A percentile compares a stretch with the other conserved stretches of the same genome.
Conservation (phyloP, 2,329 filamentous ascomycete species). For the Botrytis paeoniae region DNA sequence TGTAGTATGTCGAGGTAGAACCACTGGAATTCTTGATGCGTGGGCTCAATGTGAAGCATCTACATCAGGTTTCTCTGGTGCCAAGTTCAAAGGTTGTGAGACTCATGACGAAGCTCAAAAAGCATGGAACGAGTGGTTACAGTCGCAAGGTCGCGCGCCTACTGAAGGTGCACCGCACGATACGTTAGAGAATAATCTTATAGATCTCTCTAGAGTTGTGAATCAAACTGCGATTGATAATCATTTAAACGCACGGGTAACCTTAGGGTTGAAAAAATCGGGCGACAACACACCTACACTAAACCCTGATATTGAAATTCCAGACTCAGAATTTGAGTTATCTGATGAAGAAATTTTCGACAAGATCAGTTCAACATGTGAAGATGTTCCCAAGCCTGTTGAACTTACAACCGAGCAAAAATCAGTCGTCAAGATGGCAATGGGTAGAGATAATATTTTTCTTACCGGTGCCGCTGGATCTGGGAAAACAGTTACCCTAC, state of each 20-base stretch:
- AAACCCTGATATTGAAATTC: background rate
- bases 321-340: conserved; percentile 7
- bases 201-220: background rate
- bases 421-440: conserved; percentile 29
- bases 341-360: background rate
- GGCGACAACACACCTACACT: background rate
- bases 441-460: conserved; percentile 34
- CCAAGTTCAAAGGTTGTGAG: conserved; percentile 22
- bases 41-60: conserved; percentile 26
- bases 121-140: conserved; percentile 24
- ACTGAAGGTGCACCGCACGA: background rate
- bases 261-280: conserved; percentile 11
- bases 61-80: conserved; percentile 21
- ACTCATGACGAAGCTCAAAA: conserved; percentile 15
- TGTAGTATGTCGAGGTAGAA: conserved; percentile 23
- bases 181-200: background rate
- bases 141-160: background rate
- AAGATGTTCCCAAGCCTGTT: background rate
- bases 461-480: conserved; percentile 35
- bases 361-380: background rate
- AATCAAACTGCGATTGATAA: background rate
- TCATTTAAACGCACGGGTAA: background rate
- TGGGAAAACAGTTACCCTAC: conserved; percentile 33
- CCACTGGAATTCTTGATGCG: conserved; percentile 23
- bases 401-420: conserved; percentile 30